Evolutionary conservation across 2,329 filamentous ascomycete species (phyloP).

Genomic region (Paracamarosporium sp.): DNA sequence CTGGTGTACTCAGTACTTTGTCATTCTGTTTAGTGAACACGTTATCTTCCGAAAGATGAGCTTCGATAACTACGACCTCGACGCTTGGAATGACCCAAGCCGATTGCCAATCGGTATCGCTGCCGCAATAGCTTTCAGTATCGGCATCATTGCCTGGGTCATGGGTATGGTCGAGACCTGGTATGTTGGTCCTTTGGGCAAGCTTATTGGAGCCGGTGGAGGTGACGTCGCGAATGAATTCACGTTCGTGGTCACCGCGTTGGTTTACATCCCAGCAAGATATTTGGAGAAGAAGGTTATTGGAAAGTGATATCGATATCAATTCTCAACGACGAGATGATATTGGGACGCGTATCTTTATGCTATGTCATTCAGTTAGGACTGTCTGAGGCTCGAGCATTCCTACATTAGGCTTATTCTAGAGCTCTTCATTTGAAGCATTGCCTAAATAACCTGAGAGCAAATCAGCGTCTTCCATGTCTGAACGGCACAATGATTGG

Average conservation of each 20-base stretch:
- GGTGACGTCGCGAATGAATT: constrained; percentile 40
- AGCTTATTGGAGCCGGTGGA: constrained; percentile 30
- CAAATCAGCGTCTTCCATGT: no score
- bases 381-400: neutral
- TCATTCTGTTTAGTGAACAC: constrained; percentile 56
- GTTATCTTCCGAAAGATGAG: constrained; percentile 59
- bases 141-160: constrained; percentile 55
- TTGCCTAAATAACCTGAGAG: no score
- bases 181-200: constrained; percentile 54
- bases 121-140: constrained; percentile 45
- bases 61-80: constrained; percentile 52
- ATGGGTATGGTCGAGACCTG: constrained; percentile 67
- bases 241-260: constrained; percentile 30
- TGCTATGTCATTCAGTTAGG: neutral
- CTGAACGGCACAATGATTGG: no score
- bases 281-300: constrained; percentile 34
- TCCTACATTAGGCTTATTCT: no score
- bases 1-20: constrained; percentile 55
- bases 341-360: neutral
- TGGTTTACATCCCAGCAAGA: constrained; percentile 37
- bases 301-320: constrained; percentile 16
- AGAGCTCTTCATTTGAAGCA: no score
- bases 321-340: neutral
- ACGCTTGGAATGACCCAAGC: constrained; percentile 54
- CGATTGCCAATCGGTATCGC: constrained; percentile 52